Base-by-base conservation (phyloP, 2,329 filamentous ascomycete genomes). In the Leptographium radiaticola region DNA sequence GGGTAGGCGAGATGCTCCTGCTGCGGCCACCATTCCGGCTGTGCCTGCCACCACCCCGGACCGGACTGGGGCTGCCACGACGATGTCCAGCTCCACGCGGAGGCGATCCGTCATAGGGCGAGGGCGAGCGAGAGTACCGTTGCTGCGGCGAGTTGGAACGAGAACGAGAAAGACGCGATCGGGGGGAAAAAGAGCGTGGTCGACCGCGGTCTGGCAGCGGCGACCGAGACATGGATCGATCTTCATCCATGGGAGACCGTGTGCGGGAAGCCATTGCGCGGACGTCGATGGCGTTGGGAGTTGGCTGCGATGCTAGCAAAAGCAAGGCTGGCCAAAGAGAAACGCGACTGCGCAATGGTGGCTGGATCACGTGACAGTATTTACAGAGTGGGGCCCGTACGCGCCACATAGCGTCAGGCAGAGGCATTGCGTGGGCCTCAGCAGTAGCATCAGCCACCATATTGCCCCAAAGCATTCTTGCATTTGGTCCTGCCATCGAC, bases 41-140 rank as follows among this genome's bases (percentile, higher is more conserved):
- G 33, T 53, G 54, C 20, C 64, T 62, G n/a, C 65, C 67, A 42
- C 68, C 62, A 34, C 56, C 55, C 36, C 64, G 63, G 16, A 65
- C 68, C 34, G 68, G 62, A 53, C 65, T 68, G 30, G 64, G 60
- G 38, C 67, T 67, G 31, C 62, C 61, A 43, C 61, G 61, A 56
- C 66, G 60, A 45, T 66, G 66, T 48, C 67, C 69, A 59, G 70
- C 69, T 48, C 68, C 64, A 52, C 65, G 67, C 42, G 63, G 62
- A 5, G 65, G 65, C 49, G 56, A 55, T 8, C 43, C 15, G 18
- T 47, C 20, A n/a, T 49, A 52, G 16, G 18, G 44, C 11, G 53
- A 53, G 11, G 45, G 51, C 20, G 45, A 53, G 16, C 51, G 54
- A n/a, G 49, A 49, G 15, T 44, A 31, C 9, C 45, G 44, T 10